These are phyloP conservation scores for Rhodosporidiobolus sp. DNA, from an alignment of 768 basidiomycete genomes.

Conservation along the genomic window DNA sequence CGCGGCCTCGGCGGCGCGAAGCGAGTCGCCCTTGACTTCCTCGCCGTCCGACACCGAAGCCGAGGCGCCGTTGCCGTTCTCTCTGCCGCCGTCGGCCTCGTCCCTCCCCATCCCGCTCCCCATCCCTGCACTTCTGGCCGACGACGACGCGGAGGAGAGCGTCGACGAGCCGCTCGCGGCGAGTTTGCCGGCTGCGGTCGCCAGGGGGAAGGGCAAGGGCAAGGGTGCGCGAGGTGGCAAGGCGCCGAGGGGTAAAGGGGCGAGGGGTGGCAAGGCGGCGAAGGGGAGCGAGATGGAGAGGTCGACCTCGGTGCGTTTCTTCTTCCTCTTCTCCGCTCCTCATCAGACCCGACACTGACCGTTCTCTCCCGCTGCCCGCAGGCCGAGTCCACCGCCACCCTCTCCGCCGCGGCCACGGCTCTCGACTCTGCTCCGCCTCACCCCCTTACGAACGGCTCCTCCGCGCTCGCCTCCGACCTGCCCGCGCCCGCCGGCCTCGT, in stretches of 20 bases:
- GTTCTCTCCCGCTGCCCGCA: neutral
- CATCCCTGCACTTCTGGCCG: neutral
- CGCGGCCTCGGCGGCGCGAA: neutral
- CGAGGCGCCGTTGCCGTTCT: no score
- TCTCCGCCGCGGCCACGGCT: neutral
- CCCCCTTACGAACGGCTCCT: conserved; percentile 15
- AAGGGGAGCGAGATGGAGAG: neutral
- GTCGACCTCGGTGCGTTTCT: conserved; percentile 19
- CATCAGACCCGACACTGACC: neutral
- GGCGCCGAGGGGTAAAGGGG: neutral
- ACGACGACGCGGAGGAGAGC: neutral
- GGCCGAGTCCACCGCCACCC: neutral
- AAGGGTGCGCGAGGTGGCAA: neutral
- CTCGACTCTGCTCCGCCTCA: no score
- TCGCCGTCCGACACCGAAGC: conserved; percentile 1
- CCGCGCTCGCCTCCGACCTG: conserved; percentile 4
- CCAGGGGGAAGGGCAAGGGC: neutral
- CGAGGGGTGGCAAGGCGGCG: neutral
- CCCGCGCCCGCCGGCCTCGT: conserved; percentile 21
- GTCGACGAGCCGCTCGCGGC: neutral
- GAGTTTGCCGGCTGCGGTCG: neutral
- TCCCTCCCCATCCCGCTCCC: no score
- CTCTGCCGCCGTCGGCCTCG: no score
- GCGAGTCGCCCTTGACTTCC: conserved; percentile 13
- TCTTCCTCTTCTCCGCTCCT: neutral